Evolutionary conservation across 2,329 filamentous ascomycete genomes (phyloP).

Genomic region (Arthroderma sp.): DNA sequence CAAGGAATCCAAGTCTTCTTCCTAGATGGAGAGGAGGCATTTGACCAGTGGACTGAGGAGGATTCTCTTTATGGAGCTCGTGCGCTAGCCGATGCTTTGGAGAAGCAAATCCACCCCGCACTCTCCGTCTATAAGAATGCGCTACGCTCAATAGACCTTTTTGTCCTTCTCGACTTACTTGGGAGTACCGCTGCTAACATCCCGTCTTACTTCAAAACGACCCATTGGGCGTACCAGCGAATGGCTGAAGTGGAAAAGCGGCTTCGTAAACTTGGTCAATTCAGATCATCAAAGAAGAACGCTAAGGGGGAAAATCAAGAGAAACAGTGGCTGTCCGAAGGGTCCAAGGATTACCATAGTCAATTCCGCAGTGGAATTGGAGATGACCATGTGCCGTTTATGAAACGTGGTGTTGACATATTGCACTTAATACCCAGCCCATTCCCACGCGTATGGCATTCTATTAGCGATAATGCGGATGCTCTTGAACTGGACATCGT

Average conservation of each 20-base stretch:
- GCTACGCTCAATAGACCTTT: constrained; percentile 69
- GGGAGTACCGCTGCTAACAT: constrained; percentile 56
- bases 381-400: constrained; percentile 89
- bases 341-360: constrained; percentile 42
- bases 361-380: constrained; percentile 41
- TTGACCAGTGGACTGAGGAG: constrained; percentile 59
- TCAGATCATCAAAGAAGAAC: constrained; percentile 46
- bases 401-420: constrained; percentile 72
- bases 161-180: constrained; percentile 82
- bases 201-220: constrained; percentile 77
- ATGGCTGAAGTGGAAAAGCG: constrained; percentile 63
- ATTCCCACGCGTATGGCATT: constrained; percentile 60
- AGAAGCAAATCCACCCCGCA: constrained; percentile 52
- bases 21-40: constrained; percentile 90
- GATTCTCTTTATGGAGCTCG: constrained; percentile 85
- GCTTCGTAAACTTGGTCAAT: constrained; percentile 51
- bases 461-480: constrained; percentile 64
- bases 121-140: constrained; percentile 62
- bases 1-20: constrained; percentile 80
- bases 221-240: constrained; percentile 81
- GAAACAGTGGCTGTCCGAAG: constrained; percentile 53
- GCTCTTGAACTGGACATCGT: constrained; percentile 70
- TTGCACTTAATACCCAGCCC: constrained; percentile 67
- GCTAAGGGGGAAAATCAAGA: constrained; percentile 17
- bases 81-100: constrained; percentile 72